phyloP scores from a whole-genome alignment of 441 rosid species.

The Flueggea neowawraea region DNA sequence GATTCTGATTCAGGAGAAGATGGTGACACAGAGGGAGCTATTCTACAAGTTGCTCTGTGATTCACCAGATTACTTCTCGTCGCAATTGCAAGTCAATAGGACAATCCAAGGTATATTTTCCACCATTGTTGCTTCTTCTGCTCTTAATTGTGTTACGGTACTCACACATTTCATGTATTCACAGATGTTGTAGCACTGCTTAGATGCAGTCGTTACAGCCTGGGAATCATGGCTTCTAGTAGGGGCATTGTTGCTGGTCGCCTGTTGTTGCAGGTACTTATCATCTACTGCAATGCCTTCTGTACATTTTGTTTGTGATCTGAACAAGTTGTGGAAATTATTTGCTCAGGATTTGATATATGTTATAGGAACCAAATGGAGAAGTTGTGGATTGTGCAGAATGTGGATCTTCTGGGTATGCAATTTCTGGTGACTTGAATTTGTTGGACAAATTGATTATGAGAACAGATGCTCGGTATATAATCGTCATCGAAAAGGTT shows the following conservation, averaged over 20 bases:
- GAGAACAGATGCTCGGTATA: conserved; percentile 88
- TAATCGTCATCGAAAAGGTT: conserved; percentile 93
- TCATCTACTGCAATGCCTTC: conserved; percentile 1
- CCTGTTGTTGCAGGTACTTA: conserved; percentile 58
- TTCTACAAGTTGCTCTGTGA: conserved; percentile 80
- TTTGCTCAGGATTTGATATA: conserved; percentile 2
- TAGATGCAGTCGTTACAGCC: conserved; percentile 81
- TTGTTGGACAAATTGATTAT: conserved; percentile 49
- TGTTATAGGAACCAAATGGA: conserved; percentile 67
- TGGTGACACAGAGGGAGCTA: conserved; percentile 80
- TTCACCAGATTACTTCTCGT: conserved; percentile 70
- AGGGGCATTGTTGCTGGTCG: conserved; percentile 93
- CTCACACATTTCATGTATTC: neutral
- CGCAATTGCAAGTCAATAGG: conserved; percentile 84
- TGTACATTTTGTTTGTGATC: too few relatives aligned
- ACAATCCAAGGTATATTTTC: conserved; percentile 69
- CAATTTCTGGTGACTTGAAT: conserved; percentile 81
- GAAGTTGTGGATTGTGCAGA: conserved; percentile 72
- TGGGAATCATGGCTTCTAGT: conserved; percentile 95
- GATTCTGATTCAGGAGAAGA: conserved; percentile 67
- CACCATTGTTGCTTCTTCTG: neutral
- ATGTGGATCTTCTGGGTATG: conserved; percentile 82
- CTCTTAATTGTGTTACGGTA: neutral
- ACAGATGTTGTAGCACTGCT: conserved; percentile 86
- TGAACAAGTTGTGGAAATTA: too few relatives aligned